Percentiles rank a stretch among this genome's conserved stretches.
Evolutionary conservation across 169 alveolate genomes (phyloP).

Genomic region (Plasmodium cynomolgi): DNA sequence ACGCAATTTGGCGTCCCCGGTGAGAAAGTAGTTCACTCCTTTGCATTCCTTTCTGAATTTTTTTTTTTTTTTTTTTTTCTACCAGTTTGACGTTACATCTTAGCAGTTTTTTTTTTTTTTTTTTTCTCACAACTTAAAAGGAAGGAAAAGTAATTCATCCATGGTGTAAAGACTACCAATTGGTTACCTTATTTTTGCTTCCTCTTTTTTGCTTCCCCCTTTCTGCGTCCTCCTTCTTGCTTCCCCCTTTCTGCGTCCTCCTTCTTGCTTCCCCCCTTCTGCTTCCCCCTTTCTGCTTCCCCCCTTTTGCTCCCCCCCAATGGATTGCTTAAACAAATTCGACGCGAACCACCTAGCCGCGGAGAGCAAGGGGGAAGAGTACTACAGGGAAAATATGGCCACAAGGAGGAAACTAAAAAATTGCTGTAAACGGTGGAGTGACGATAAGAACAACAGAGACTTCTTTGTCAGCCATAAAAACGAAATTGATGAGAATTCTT

Average conservation of each 20-base stretch:
- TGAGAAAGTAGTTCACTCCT: background rate
- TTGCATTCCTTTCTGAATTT: background rate
- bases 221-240: background rate
- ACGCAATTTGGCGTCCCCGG: background rate
- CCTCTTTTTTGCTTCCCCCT: background rate
- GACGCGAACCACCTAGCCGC: background rate
- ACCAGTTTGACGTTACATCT: background rate
- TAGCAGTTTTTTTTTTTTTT: background rate
- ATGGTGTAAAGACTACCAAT: background rate
- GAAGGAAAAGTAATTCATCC: background rate
- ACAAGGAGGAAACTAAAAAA: constrained; percentile 28
- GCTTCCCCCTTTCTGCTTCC: background rate
- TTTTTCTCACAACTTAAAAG: background rate
- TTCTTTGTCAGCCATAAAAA: constrained; percentile 17
- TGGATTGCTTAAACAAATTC: constrained; percentile 43
- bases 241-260: background rate
- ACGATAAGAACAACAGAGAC: constrained; percentile 19
- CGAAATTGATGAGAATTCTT: constrained; percentile 42
- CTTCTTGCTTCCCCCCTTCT: background rate
- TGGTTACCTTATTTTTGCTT: background rate
- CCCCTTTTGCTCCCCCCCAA: background rate
- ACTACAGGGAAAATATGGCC: background rate
- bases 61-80: background rate
- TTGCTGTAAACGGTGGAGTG: constrained; percentile 71
- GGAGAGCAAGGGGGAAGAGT: constrained; percentile 2